Conservation (phyloP, 2,329 filamentous ascomycete species). For the Scolecobasidium constrictum region DNA sequence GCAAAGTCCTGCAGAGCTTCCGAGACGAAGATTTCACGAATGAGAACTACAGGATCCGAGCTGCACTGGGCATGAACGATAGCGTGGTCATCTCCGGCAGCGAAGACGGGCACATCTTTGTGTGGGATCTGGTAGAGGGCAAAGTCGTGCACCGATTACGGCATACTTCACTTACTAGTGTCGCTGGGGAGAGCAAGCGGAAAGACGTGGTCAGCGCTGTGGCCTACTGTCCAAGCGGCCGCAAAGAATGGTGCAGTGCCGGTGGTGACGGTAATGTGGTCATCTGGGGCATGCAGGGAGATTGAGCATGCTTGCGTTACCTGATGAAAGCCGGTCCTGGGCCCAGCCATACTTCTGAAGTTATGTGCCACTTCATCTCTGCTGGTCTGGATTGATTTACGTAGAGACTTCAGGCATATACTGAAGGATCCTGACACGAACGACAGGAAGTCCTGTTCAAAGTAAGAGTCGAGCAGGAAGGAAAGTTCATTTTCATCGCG, state of each 20-base stretch:
- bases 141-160: constrained; percentile 52
- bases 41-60: constrained; percentile 61
- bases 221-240: constrained; percentile 30
- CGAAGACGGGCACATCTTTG: constrained; percentile 63
- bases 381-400: too few relatives aligned
- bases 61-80: constrained; percentile 64
- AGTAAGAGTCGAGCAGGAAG: too few relatives aligned
- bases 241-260: constrained; percentile 38
- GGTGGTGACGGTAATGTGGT: constrained; percentile 32
- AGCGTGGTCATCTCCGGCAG: constrained; percentile 71
- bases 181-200: constrained; percentile 16
- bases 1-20: constrained; percentile 64
- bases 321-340: too few relatives aligned
- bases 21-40: constrained; percentile 47
- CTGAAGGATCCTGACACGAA: too few relatives aligned
- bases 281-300: constrained; percentile 10
- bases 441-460: too few relatives aligned
- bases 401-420: too few relatives aligned
- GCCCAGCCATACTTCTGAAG: too few relatives aligned
- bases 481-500: too few relatives aligned
- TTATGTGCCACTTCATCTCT: too few relatives aligned
- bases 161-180: constrained; percentile 20
- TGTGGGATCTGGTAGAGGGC: constrained; percentile 76
- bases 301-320: too few relatives aligned
- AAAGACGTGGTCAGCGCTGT: constrained; percentile 35